Conservation (phyloP, 106 monocot genomes). For the Xerophyta viscosa region DNA sequence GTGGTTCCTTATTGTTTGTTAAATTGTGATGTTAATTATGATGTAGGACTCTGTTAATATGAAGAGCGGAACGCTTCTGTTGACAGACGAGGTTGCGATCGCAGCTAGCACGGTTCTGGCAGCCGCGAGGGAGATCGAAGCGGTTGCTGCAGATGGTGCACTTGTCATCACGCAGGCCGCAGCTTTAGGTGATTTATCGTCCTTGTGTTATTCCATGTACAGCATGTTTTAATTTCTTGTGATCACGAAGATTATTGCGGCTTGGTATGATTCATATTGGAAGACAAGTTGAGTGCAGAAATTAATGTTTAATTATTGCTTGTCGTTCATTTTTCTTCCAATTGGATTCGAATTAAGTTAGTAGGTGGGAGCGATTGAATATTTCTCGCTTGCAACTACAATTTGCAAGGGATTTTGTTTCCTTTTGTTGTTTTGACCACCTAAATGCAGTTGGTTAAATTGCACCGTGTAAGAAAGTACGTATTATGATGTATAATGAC, state of each 20-base stretch:
- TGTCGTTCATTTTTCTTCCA: too few species aligned
- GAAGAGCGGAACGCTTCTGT: not conserved
- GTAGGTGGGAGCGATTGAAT: too few species aligned
- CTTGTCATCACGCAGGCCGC: conserved; percentile 8
- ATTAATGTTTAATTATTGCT: too few species aligned
- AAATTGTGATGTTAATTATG: not conserved
- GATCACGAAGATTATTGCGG: not conserved
- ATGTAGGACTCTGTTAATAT: not conserved
- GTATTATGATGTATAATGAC: too few species aligned
- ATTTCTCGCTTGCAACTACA: too few species aligned
- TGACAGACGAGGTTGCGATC: conserved; percentile 1
- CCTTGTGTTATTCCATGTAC: not conserved
- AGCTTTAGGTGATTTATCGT: not conserved
- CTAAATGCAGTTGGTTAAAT: too few species aligned
- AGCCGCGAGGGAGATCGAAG: not conserved
- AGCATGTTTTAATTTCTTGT: not conserved
- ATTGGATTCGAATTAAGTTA: too few species aligned
- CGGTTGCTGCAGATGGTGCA: not conserved
- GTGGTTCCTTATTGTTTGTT: not conserved
- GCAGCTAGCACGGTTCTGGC: not conserved
- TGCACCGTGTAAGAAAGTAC: too few species aligned
- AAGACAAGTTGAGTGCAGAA: too few species aligned
- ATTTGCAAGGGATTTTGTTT: too few species aligned
- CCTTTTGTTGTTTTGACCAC: too few species aligned
- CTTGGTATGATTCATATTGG: not conserved